These are phyloP conservation scores for Globisporangium iwayamae DNA, from an alignment of 352 stramenopile species.

Conservation along the genomic window DNA sequence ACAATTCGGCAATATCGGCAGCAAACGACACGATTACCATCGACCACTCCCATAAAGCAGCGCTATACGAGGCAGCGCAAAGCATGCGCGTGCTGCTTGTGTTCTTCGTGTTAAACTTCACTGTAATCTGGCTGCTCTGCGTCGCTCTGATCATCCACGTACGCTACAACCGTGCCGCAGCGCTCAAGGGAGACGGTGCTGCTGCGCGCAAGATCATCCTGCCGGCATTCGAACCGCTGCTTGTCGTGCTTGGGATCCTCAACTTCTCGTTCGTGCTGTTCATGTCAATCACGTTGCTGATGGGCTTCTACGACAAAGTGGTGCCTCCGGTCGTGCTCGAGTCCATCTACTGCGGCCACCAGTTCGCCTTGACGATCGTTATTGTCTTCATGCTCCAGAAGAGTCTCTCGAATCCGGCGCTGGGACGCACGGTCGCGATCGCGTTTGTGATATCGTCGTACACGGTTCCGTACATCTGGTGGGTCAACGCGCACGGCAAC, in stretches of 20 bases:
- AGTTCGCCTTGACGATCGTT: constrained; percentile 36
- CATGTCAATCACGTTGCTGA: constrained; percentile 20
- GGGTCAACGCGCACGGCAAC: constrained; percentile 12
- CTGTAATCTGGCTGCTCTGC: constrained; percentile 37
- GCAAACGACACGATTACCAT: no score
- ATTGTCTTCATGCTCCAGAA: constrained; percentile 45
- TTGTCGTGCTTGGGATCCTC: constrained; percentile 19
- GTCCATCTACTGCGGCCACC: constrained; percentile 26
- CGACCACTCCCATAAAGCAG: no score
- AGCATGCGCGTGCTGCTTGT: no score
- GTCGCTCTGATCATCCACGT: constrained; percentile 30
- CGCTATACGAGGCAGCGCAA: constrained; percentile 5
- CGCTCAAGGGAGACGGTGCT: constrained; percentile 20
- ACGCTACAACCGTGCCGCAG: constrained; percentile 26
- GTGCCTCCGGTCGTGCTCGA: constrained; percentile 24
- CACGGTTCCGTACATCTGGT: constrained; percentile 23
- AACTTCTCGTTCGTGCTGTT: constrained; percentile 30
- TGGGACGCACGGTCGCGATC: constrained; percentile 24
- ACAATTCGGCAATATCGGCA: no score
- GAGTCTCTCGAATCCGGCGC: constrained; percentile 34
- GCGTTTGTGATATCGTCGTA: constrained; percentile 27
- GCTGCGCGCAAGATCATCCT: constrained; percentile 40
- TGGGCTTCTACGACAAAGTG: constrained; percentile 16
- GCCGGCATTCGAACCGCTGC: constrained; percentile 21
- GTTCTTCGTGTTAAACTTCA: constrained; percentile 14